Percentiles rank a stretch among this genome's conserved stretches.
Conservation (phyloP, 805 yeast species). For the Ogataea populi-albae region DNA sequence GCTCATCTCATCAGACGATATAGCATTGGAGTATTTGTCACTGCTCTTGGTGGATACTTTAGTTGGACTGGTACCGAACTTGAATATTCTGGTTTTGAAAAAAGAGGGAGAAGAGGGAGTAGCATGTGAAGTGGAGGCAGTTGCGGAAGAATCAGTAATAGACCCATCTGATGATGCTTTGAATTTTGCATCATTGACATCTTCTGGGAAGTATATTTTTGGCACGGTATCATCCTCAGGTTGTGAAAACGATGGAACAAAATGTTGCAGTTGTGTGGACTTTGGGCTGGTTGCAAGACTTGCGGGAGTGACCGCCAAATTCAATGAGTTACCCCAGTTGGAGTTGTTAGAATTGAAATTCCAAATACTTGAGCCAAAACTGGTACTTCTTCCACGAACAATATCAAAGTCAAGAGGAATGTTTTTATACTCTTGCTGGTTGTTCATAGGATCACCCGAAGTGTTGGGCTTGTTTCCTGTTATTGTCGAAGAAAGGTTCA, state of each 20-base stretch:
- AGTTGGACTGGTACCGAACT: slow-evolving; percentile 37
- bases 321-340: slow-evolving; percentile 18
- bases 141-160: slow-evolving; percentile 15
- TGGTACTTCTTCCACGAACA: slow-evolving; percentile 32
- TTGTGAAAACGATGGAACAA: not conserved
- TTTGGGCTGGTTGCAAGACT: slow-evolving; percentile 12
- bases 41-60: slow-evolving; percentile 25
- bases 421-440: slow-evolving; percentile 8
- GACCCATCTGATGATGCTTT: slow-evolving; percentile 7
- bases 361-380: slow-evolving; percentile 37
- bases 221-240: slow-evolving; percentile 5
- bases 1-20: slow-evolving; percentile 13
- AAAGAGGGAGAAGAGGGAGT: slow-evolving; percentile 36
- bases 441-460: slow-evolving; percentile 9
- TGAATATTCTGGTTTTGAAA: slow-evolving; percentile 35
- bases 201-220: slow-evolving; percentile 3
- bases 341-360: slow-evolving; percentile 20
- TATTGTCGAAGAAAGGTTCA: slow-evolving; percentile 13
- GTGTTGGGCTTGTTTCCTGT: slow-evolving; percentile 10
- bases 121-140: slow-evolving; percentile 18
- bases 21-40: slow-evolving; percentile 16
- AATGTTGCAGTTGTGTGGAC: slow-evolving; percentile 1
- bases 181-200: not conserved
- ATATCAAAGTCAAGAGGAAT: slow-evolving; percentile 15
- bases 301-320: slow-evolving; percentile 11